These are phyloP conservation scores for Henckelia pumila DNA, from an alignment of 257 asterid species.

Conservation along the genomic window DNA sequence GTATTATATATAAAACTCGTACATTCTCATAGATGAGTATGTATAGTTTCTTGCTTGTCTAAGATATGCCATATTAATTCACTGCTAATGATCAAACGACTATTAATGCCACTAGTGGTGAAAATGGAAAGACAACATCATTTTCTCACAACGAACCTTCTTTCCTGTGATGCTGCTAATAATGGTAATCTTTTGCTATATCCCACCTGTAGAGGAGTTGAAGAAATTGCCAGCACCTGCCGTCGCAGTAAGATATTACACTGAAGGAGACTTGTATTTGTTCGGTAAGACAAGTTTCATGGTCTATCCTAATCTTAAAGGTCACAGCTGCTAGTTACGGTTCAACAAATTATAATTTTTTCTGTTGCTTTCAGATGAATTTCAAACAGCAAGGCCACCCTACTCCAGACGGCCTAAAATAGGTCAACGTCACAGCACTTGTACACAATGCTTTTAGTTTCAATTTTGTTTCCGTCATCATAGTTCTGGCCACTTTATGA, in stretches of 20 bases:
- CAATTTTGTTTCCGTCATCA: neutral
- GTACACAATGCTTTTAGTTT: neutral
- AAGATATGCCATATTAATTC: neutral
- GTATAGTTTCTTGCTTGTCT: neutral
- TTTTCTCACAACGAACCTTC: constrained; percentile 14
- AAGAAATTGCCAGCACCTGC: constrained; percentile 67
- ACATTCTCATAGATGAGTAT: constrained; percentile 7
- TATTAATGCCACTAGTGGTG: neutral
- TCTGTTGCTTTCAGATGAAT: constrained; percentile 59
- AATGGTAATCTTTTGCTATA: constrained; percentile 20
- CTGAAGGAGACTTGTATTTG: constrained; percentile 84
- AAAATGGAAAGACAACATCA: neutral
- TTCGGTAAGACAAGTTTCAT: constrained; percentile 61
- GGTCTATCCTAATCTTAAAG: neutral
- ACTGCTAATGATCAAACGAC: neutral
- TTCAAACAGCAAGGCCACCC: constrained; percentile 83
- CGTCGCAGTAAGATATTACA: constrained; percentile 82
- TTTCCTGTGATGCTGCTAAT: constrained; percentile 13
- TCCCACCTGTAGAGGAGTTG: constrained; percentile 52
- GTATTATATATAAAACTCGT: constrained; percentile 31
- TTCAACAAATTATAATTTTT: constrained; percentile 9
- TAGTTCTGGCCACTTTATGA: neutral
- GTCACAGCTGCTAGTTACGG: neutral
- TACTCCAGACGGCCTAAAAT: constrained; percentile 81
- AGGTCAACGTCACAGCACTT: constrained; percentile 42